Conservation (phyloP, 371 early-diverging fungal species). For the Mortierella polycephala region DNA sequence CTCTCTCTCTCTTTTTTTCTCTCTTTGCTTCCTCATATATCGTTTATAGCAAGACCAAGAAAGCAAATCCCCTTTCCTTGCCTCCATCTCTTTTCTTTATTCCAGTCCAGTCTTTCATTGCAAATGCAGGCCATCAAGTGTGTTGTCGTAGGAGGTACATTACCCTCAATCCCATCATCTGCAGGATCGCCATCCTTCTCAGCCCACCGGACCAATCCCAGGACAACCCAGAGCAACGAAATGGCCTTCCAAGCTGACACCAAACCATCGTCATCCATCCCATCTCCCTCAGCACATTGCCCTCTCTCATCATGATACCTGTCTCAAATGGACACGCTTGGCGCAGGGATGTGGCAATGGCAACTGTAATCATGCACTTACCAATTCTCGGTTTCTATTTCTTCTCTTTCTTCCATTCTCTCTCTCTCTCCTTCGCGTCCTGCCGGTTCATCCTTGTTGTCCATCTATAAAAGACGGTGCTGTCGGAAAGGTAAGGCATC, state of each 20-base stretch:
- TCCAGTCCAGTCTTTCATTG: not conserved
- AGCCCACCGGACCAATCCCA: not conserved
- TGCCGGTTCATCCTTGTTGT: not conserved
- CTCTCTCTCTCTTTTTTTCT: slow-evolving; percentile 1
- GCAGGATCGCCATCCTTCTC: not conserved
- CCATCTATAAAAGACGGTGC: slow-evolving; percentile 40
- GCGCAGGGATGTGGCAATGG: too few species aligned
- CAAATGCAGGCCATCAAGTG: slow-evolving; percentile 1
- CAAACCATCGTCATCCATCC: too few species aligned
- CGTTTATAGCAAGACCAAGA: not conserved
- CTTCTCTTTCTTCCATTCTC: not conserved
- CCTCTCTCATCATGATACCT: too few species aligned
- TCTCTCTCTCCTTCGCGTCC: too few species aligned
- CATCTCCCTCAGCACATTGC: too few species aligned
- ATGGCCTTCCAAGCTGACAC: too few species aligned
- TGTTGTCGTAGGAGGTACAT: slow-evolving; percentile 3
- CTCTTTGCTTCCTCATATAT: not conserved
- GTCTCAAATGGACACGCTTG: too few species aligned
- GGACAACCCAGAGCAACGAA: not conserved
- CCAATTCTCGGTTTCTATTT: too few species aligned
- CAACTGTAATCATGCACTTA: too few species aligned
- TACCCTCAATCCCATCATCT: not conserved
- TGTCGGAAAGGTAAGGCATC: slow-evolving; percentile 46
- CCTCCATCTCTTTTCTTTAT: not conserved
- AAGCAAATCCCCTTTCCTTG: not conserved